Conservation (phyloP, 495 filamentous ascomycete genomes). For the Podospora conica region DNA sequence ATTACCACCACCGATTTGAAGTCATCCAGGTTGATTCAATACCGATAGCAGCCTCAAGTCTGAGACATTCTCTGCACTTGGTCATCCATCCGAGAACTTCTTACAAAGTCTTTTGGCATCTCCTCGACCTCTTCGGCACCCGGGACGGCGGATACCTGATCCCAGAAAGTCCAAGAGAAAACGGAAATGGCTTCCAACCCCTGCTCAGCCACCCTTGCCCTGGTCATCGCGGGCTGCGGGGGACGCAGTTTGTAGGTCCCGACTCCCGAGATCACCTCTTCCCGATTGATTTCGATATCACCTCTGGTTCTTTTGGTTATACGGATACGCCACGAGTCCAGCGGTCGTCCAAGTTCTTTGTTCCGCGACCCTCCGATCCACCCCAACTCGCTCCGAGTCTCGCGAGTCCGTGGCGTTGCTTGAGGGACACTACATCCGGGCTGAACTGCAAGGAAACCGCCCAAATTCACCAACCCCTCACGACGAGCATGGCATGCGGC, state of each 20-base stretch:
- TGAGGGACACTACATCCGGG: background rate
- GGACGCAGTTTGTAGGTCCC: background rate
- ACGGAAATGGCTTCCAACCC: background rate
- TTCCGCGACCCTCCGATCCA: background rate
- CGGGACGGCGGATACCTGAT: background rate
- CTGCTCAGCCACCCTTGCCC: background rate
- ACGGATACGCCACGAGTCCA: background rate
- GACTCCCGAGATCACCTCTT: background rate
- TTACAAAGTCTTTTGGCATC: background rate
- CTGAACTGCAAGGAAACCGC: background rate
- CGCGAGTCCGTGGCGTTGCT: background rate
- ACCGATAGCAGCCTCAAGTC: background rate
- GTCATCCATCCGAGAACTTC: background rate
- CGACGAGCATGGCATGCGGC: background rate
- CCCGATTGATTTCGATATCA: background rate
- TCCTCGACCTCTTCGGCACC: background rate
- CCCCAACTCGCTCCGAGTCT: background rate
- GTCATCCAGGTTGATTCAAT: background rate
- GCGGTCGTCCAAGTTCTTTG: background rate
- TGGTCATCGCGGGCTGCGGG: background rate
- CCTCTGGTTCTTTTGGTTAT: background rate
- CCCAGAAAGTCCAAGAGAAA: background rate
- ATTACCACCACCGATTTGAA: slow-evolving; percentile 10
- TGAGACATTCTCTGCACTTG: background rate
- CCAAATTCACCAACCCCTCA: background rate